These are phyloP conservation scores for Erigeron canadensis DNA, from an alignment of 129 eudicot genomes.

Conservation along the genomic window DNA sequence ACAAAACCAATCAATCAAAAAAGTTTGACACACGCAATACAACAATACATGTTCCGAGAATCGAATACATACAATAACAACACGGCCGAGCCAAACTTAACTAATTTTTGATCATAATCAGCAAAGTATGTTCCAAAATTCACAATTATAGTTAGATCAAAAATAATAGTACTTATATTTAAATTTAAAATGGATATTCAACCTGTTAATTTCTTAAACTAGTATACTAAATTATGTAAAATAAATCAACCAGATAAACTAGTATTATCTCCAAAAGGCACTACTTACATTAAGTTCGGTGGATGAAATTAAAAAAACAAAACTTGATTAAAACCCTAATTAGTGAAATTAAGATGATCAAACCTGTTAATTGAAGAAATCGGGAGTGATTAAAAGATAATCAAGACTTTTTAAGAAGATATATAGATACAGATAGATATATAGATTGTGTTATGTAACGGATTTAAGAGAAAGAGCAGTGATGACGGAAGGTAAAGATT, in stretches of 20 bases:
- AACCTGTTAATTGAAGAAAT: conserved; percentile 27
- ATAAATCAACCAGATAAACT: neutral
- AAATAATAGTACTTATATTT: neutral
- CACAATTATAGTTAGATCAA: neutral
- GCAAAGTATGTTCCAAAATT: conserved; percentile 9
- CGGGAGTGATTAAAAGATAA: conserved; percentile 6
- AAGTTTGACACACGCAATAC: no score
- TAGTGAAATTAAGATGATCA: neutral
- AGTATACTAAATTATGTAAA: no score
- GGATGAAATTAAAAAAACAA: neutral
- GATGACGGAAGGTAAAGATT: conserved; percentile 32
- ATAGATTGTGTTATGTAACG: neutral
- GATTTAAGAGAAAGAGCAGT: neutral
- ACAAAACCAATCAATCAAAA: no score
- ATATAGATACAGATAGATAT: conserved; percentile 6
- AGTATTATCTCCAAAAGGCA: neutral
- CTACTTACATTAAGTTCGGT: neutral
- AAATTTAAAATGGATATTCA: neutral
- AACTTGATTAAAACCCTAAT: conserved; percentile 21
- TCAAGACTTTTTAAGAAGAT: conserved; percentile 6
- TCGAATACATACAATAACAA: no score
- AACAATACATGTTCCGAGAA: no score
- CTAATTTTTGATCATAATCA: neutral
- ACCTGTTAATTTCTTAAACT: conserved; percentile 11
- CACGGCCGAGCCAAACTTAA: no score